These are phyloP conservation scores for Zygosaccharomyces pseudobailii DNA, from an alignment of 1,139 yeast genomes.

Conservation along the genomic window DNA sequence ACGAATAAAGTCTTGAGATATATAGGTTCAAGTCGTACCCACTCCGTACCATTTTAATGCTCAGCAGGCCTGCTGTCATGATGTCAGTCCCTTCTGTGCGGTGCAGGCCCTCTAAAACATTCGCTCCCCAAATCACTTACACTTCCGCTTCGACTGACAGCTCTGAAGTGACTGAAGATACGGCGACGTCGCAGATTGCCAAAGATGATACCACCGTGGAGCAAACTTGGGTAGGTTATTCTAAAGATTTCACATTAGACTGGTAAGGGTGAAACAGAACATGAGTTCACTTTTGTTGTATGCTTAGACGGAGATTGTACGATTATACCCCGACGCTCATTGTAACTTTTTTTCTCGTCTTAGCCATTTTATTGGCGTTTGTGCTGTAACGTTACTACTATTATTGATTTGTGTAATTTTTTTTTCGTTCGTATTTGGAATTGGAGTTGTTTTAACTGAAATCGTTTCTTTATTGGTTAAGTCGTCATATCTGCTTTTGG, in stretches of 20 bases:
- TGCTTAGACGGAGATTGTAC: background rate
- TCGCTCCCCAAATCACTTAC: conserved; percentile 7
- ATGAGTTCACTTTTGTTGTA: background rate
- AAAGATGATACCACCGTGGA: conserved; percentile 1
- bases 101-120: conserved; percentile 10
- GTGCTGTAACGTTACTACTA: background rate
- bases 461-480: background rate
- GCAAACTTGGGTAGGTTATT: background rate
- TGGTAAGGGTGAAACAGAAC: background rate
- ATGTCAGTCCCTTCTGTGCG: conserved; percentile 2
- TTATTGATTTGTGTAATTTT: background rate
- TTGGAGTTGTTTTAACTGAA: background rate
- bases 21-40: background rate
- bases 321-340: background rate
- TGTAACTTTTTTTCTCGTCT: background rate
- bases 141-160: conserved; percentile 2
- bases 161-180: background rate
- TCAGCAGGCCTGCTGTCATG: conserved; percentile 6
- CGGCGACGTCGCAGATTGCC: background rate
- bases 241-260: background rate
- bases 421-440: background rate
- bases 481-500: background rate
- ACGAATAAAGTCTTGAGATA: background rate
- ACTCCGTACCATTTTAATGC: conserved; percentile 2
- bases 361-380: background rate